phyloP scores from a whole-genome alignment of 331 rosid genomes.

The Rhamnella rubrinervis region DNA sequence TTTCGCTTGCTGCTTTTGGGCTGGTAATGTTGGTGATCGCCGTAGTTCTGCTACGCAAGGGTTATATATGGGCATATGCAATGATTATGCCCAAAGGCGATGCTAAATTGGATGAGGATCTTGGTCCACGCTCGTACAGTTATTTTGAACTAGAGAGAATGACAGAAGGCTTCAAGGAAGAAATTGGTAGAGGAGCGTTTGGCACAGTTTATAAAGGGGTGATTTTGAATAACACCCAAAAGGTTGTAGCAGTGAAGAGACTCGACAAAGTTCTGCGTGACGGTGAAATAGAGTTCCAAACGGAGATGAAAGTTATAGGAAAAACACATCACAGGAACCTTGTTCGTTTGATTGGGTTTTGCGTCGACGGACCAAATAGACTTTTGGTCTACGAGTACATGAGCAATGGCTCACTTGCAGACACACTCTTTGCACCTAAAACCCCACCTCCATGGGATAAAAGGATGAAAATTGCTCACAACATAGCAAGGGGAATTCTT shows the following conservation, averaged over 20 bases:
- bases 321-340: conserved; percentile 8
- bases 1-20: not conserved
- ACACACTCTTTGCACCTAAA: not conserved
- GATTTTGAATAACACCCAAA: not conserved
- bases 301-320: not conserved
- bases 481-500: conserved; percentile 13
- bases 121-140: not conserved
- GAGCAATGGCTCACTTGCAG: conserved; percentile 12
- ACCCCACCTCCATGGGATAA: not conserved
- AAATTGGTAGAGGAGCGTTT: conserved; percentile 10
- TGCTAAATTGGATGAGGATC: not conserved
- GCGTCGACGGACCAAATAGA: conserved; percentile 8
- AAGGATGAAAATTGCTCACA: not conserved
- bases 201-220: conserved; percentile 11
- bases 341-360: conserved; percentile 1
- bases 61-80: not conserved
- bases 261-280: not conserved
- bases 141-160: conserved; percentile 4
- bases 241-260: conserved; percentile 3
- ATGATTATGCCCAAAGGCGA: not conserved
- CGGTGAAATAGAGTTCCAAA: conserved; percentile 10
- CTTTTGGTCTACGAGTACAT: conserved; percentile 12
- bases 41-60: not conserved
- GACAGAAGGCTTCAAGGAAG: conserved; percentile 10
- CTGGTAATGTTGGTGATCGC: not conserved